A percentile compares a stretch with the other conserved stretches of the same genome.
These are phyloP conservation scores for Epichloe glyceriae DNA, from an alignment of 2,329 filamentous ascomycete genomes.

Conservation along the genomic window DNA sequence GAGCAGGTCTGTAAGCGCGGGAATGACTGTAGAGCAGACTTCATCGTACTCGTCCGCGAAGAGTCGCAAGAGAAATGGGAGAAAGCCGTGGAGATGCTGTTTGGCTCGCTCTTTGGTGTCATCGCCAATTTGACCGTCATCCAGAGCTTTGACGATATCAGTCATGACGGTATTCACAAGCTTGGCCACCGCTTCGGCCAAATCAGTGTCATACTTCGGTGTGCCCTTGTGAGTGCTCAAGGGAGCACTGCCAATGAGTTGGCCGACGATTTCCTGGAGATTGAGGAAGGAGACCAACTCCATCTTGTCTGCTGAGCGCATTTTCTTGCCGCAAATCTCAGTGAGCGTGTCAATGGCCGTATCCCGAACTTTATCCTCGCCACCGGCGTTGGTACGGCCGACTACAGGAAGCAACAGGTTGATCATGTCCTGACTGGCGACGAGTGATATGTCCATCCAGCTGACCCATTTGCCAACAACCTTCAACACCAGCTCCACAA, in stretches of 20 bases:
- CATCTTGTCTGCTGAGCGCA: constrained; percentile 87
- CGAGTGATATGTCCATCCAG: constrained; percentile 93
- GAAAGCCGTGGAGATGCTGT: constrained; percentile 67
- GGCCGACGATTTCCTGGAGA: constrained; percentile 69
- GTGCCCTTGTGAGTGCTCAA: constrained; percentile 69
- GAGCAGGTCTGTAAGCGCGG: constrained; percentile 81
- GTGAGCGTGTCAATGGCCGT: constrained; percentile 90
- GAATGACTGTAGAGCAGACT: constrained; percentile 90
- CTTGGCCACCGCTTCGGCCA: constrained; percentile 89
- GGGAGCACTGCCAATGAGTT: constrained; percentile 73
- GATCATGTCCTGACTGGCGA: constrained; percentile 84
- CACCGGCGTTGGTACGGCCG: constrained; percentile 52
- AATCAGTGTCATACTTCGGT: constrained; percentile 82
- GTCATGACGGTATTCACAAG: constrained; percentile 81
- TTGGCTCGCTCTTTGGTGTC: constrained; percentile 63
- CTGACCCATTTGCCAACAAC: constrained; percentile 96
- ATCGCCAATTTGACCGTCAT: constrained; percentile 48
- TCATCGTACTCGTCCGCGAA: constrained; percentile 98
- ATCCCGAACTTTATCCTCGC: constrained; percentile 71
- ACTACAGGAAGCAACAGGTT: constrained; percentile 75
- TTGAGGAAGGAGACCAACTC: constrained; percentile 88
- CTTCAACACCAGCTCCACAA: constrained; percentile 80
- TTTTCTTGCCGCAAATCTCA: constrained; percentile 95
- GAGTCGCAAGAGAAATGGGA: constrained; percentile 80
- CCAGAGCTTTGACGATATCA: constrained; percentile 78